Percentiles rank a stretch among this genome's conserved stretches.
phyloP scores from a whole-genome alignment of 345 rosid species.

The Brassica nigra region DNA sequence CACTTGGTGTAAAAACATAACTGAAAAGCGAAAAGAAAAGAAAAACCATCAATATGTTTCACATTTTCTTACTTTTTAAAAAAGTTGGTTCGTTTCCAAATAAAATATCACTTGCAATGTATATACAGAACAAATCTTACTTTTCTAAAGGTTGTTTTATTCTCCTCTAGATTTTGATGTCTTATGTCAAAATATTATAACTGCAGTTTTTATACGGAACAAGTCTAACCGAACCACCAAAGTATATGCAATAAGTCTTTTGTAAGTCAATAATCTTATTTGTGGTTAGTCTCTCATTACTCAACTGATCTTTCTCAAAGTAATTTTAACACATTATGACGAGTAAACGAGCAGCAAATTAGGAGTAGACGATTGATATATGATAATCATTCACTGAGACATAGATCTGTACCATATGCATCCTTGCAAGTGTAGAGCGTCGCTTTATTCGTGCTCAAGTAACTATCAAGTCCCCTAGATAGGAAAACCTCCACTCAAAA shows the following conservation, averaged over 20 bases:
- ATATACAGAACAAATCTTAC: neutral
- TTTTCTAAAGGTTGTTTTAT: slow-evolving; percentile 7
- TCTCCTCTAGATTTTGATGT: neutral
- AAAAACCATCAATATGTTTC: slow-evolving; percentile 11
- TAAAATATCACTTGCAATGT: neutral
- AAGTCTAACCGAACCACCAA: slow-evolving; percentile 1
- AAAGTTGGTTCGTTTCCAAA: neutral
- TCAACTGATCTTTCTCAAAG: neutral
- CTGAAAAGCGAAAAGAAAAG: neutral
- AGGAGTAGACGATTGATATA: neutral
- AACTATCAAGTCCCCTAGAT: neutral
- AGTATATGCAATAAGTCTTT: neutral
- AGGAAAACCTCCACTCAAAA: neutral
- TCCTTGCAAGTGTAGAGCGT: neutral
- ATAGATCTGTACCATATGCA: neutral
- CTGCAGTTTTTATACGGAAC: neutral
- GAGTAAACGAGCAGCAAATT: neutral
- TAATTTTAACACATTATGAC: neutral
- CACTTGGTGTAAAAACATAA: slow-evolving; percentile 1
- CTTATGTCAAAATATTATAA: neutral
- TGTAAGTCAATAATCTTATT: neutral
- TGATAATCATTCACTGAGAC: neutral
- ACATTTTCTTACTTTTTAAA: neutral
- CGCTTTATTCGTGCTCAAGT: neutral
- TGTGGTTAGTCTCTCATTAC: neutral